phyloP scores from a whole-genome alignment of 2,329 filamentous ascomycete genomes.

The Ascosphaera apis region DNA sequence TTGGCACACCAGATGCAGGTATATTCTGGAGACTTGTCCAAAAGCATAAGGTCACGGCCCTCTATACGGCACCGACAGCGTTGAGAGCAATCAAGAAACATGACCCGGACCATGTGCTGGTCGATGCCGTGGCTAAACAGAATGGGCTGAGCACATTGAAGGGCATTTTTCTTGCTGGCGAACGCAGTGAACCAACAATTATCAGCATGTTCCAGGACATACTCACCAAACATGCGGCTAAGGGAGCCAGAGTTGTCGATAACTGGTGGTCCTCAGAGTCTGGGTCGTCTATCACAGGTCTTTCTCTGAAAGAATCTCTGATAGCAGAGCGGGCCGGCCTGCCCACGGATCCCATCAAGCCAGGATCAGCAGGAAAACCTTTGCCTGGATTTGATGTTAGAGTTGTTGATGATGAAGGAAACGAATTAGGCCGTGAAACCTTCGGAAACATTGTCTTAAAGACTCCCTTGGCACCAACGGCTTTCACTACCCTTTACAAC shows the following conservation, averaged over 20 bases:
- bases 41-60: slow-evolving; percentile 60
- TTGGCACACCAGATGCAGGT: slow-evolving; percentile 69
- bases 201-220: slow-evolving; percentile 59
- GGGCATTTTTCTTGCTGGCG: slow-evolving; percentile 67
- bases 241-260: slow-evolving; percentile 39
- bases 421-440: slow-evolving; percentile 41
- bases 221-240: slow-evolving; percentile 40
- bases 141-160: slow-evolving; percentile 50
- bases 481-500: slow-evolving; percentile 64
- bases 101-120: slow-evolving; percentile 48
- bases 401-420: slow-evolving; percentile 59
- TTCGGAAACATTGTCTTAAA: slow-evolving; percentile 88
- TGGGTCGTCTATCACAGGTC: slow-evolving; percentile 43
- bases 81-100: slow-evolving; percentile 70
- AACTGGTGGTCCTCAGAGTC: slow-evolving; percentile 57
- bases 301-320: no score
- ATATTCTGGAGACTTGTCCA: slow-evolving; percentile 74
- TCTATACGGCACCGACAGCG: slow-evolving; percentile 75
- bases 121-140: slow-evolving; percentile 38
- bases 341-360: slow-evolving; percentile 40
- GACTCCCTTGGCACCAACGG: slow-evolving; percentile 63
- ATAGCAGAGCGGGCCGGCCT: slow-evolving; percentile 41
- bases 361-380: slow-evolving; percentile 71
- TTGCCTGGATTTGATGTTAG: slow-evolving; percentile 82
- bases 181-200: slow-evolving; percentile 72